These are phyloP conservation scores for Tranzscheliella williamsii DNA, from an alignment of 1,284 basidiomycete genomes.

Conservation along the genomic window DNA sequence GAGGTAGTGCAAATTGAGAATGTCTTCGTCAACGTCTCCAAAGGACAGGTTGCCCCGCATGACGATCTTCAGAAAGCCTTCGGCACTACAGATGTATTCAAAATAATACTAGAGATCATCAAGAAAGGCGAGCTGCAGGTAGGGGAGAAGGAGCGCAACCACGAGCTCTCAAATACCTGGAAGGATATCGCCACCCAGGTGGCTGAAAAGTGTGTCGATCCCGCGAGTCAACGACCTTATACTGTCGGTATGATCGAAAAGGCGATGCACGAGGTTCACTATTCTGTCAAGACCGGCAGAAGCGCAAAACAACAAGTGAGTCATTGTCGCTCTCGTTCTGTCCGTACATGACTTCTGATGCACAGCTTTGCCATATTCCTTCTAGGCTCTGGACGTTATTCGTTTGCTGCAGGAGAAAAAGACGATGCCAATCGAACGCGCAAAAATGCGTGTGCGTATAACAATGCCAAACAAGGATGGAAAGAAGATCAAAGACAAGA, in stretches of 20 bases:
- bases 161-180: constrained; percentile 79
- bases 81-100: constrained; percentile 72
- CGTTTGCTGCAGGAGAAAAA: constrained; percentile 72
- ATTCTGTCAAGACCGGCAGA: constrained; percentile 84
- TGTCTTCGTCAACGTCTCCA: constrained; percentile 94
- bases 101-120: constrained; percentile 86
- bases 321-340: no score
- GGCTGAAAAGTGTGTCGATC: constrained; percentile 93
- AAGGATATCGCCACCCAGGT: constrained; percentile 93
- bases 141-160: constrained; percentile 91
- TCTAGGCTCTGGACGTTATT: constrained; percentile 88
- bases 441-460: constrained; percentile 86
- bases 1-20: constrained; percentile 97
- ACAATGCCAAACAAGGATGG: constrained; percentile 76
- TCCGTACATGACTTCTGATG: no score
- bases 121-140: constrained; percentile 97
- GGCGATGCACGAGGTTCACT: constrained; percentile 92
- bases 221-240: constrained; percentile 82
- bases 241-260: constrained; percentile 97
- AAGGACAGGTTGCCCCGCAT: constrained; percentile 87
- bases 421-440: constrained; percentile 85
- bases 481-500: constrained; percentile 72
- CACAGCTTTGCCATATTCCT: constrained; percentile 1
- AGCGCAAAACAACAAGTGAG: constrained; percentile 71
- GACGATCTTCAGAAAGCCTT: constrained; percentile 91